Evolutionary conservation across 371 early-diverging fungal species (phyloP), one percentile per base, ranked within the genome.

Genomic region (Mucor racemosus): DNA sequence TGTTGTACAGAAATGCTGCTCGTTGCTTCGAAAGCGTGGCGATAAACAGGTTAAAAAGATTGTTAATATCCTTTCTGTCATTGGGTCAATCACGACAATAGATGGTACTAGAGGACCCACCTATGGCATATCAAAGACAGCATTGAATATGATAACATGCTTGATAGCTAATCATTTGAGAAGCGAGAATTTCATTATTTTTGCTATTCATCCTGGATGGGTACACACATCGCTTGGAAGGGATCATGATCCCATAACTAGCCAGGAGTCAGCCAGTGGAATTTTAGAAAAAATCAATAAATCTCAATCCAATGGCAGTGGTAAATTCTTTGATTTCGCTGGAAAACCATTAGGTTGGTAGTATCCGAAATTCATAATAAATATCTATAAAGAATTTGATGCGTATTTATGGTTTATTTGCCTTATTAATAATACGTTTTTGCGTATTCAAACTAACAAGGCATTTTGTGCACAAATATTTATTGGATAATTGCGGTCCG

Each of bases 141-240:
- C 64, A 5, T 33, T 61, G 7, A 72, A 72, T 42, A 72, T 75
- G 75, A 38, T 60, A 13, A 68, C 72, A 19, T 62, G 62, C n/a
- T 17, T 60, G 42, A 46, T 46, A 3, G 53, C 75, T 7, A 61
- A 59, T 21, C 50, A 61, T 4, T 60, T 74, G 15, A 54, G 19
- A 7, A 39, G 60, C 5, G 75, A 74, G 19, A 68, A 74, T 26
- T 58, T 74, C 26, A 57, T 65, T 46, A 59, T 74, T 11, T 68
- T 65, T 44, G 41, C 69, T n/a, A 31, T 63, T 55, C 68, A 68
- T 44, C 72, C 75, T 33, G 75, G 75, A 4, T 74, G 71, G 75
- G 65, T 61, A 0, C 36, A 44, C 15, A 74, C 75, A 14, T 71
- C 71, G 11, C 59, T 74, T 61, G 69, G 75, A 53, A 66, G 53